These are phyloP conservation scores for Allantophomopsis cytisporea DNA, from an alignment of 2,329 filamentous ascomycete species.

Conservation along the genomic window DNA sequence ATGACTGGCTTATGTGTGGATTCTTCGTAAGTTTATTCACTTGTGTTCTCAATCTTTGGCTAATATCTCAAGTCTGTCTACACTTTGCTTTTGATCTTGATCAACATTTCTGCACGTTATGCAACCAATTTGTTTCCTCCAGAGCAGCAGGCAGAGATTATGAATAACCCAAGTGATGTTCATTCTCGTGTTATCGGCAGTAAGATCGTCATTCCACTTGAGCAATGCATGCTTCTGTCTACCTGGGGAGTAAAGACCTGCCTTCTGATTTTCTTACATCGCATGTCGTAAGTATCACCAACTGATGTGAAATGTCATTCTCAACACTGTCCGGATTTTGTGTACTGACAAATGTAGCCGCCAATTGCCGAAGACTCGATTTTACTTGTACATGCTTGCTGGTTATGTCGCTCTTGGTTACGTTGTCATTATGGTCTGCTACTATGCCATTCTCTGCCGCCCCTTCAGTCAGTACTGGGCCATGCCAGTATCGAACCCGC, in stretches of 20 bases:
- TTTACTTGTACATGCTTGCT: conserved; percentile 30
- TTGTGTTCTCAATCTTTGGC: neutral
- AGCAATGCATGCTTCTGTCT: conserved; percentile 31
- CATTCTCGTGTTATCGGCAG: conserved; percentile 27
- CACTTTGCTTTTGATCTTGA: conserved; percentile 18
- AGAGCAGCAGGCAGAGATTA: conserved; percentile 16
- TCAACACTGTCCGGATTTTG: neutral
- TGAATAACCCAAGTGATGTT: conserved; percentile 23
- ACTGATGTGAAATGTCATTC: neutral
- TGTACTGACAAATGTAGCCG: conserved; percentile 3
- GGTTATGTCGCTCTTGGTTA: conserved; percentile 32
- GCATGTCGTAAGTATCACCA: conserved; percentile 7
- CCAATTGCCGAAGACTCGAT: conserved; percentile 4
- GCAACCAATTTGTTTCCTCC: conserved; percentile 24
- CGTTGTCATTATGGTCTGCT: conserved; percentile 15
- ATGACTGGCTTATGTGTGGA: conserved; percentile 22
- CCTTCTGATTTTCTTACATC: conserved; percentile 29
- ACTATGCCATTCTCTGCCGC: conserved; percentile 29
- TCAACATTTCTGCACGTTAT: conserved; percentile 21
- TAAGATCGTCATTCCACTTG: conserved; percentile 32
- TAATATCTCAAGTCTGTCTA: conserved; percentile 18
- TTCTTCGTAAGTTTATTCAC: conserved; percentile 18
- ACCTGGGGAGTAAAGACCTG: conserved; percentile 39
- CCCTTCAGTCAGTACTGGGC: conserved; percentile 43
- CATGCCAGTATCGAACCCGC: conserved; percentile 33